Evolutionary conservation across 306 rosid genomes (phyloP), one percentile per base, ranked within the genome.

Genomic region (Trifolium repens): DNA sequence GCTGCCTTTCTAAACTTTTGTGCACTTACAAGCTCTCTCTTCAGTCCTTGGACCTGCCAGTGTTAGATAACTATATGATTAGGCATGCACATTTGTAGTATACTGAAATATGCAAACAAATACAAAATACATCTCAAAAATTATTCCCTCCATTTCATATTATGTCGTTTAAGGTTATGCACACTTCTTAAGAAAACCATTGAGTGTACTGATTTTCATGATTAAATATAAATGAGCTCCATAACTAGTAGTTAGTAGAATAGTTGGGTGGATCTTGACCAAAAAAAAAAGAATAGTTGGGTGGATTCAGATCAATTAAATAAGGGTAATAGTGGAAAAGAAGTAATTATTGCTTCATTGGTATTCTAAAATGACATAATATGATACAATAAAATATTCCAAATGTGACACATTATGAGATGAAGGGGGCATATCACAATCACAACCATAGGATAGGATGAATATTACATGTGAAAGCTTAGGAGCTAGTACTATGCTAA

Each of bases 11-110:
- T 88, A 65, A 89, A 83, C 69, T 90, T 89, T 87, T 92, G 90
- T 65, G 96, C 97, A 81, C 72, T 86, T 52, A 84, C 71, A 81
- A 96, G 93, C 72, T 96, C 99, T 84, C 83, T 86, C 82, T 87
- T 92, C 73, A 96, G 85, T 77, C 93, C 93, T 88, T 90, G 97
- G 69, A 94, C 89, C 99, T 94, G 97, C 61, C 84, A 71, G 50
- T 52, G 80, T 75, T 75, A 79, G 67, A 47, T 10, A 24, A 50
- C 32, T 52, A 42, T 32, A 69, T 74, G 27, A 60, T 77, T 76
- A 82, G 62, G 73, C 17, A 19, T 54, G 70, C 42, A 39, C 58
- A 59, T 65, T 78, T 49, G 22, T 53, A 60, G 35, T 78, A 26
- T 73, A 73, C 32, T 27, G 40, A 69, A 40, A 70, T 74, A 74